These are phyloP conservation scores for Candida xyloterini DNA, from an alignment of 805 yeast genomes.

Conservation along the genomic window DNA sequence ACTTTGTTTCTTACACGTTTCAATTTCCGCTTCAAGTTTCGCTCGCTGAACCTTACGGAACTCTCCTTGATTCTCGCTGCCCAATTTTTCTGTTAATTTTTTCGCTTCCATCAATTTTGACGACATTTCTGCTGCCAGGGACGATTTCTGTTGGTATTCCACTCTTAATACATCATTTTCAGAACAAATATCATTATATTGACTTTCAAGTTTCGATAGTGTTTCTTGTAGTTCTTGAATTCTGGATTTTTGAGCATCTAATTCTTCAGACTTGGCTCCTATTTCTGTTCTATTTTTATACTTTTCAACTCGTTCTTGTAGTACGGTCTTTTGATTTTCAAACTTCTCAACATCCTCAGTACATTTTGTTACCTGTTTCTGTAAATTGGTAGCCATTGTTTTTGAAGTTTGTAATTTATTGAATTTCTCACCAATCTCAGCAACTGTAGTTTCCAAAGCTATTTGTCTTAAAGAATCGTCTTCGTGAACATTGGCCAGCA, in stretches of 20 bases:
- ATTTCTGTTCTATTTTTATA: not conserved
- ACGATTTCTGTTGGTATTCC: conserved; percentile 44
- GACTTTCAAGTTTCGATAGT: conserved; percentile 11
- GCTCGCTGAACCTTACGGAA: conserved; percentile 29
- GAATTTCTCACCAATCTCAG: conserved; percentile 40
- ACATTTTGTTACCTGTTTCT: conserved; percentile 32
- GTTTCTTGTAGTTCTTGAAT: conserved; percentile 9
- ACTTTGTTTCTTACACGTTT: conserved; percentile 5
- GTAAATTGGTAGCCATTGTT: conserved; percentile 28
- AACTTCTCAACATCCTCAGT: conserved; percentile 30
- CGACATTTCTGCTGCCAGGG: conserved; percentile 46
- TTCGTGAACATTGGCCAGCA: conserved; percentile 29
- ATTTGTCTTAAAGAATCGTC: conserved; percentile 41
- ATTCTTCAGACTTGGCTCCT: conserved; percentile 11
- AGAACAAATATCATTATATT: conserved; percentile 16
- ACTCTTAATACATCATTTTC: conserved; percentile 34
- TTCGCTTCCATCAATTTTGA: conserved; percentile 25
- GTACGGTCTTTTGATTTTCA: conserved; percentile 9
- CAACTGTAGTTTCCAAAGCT: conserved; percentile 38
- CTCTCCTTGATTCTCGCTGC: conserved; percentile 34
- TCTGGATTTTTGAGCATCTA: conserved; percentile 5
- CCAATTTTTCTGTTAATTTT: conserved; percentile 25
- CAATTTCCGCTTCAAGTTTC: conserved; percentile 18
- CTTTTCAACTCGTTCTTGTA: conserved; percentile 13
- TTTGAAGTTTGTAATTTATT: conserved; percentile 35